phyloP scores from a whole-genome alignment of 139 green algal genomes.

The Chara braunii region DNA sequence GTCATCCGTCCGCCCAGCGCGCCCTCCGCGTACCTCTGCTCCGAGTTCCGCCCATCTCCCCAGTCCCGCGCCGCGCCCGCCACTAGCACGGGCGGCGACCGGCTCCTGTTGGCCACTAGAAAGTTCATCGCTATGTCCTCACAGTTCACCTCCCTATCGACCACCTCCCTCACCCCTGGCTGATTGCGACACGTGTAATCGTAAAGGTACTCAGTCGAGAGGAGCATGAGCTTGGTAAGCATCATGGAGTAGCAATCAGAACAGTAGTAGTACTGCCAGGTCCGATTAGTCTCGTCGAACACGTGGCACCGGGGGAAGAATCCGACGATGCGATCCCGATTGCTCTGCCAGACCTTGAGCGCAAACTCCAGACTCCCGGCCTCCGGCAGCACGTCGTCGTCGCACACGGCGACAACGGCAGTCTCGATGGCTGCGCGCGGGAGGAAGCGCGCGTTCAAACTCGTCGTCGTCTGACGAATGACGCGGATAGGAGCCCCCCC shows the following conservation, averaged over 20 bases:
- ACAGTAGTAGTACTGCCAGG: slow-evolving; percentile 27
- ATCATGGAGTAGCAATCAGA: slow-evolving; percentile 35
- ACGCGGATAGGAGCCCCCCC: slow-evolving; percentile 19
- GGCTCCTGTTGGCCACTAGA: slow-evolving; percentile 5
- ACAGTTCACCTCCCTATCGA: slow-evolving; percentile 32
- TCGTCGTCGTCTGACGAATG: slow-evolving; percentile 23
- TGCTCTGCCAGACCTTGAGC: slow-evolving; percentile 19
- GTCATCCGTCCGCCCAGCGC: slow-evolving; percentile 14
- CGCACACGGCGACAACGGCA: slow-evolving; percentile 19
- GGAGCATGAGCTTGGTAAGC: slow-evolving; percentile 33
- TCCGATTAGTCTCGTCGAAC: not conserved
- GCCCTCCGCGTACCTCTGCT: slow-evolving; percentile 8
- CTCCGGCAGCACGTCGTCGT: slow-evolving; percentile 29
- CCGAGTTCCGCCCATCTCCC: slow-evolving; percentile 34
- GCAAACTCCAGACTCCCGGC: slow-evolving; percentile 19
- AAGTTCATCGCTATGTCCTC: slow-evolving; percentile 42
- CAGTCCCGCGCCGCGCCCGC: slow-evolving; percentile 20
- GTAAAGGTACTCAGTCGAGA: slow-evolving; percentile 30
- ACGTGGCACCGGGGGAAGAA: slow-evolving; percentile 34
- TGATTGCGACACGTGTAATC: slow-evolving; percentile 19
- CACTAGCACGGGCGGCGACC: slow-evolving; percentile 21
- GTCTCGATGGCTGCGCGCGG: slow-evolving; percentile 29
- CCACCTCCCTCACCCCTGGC: slow-evolving; percentile 25
- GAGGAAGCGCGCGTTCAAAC: slow-evolving; percentile 36
- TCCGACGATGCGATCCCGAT: slow-evolving; percentile 23